These are phyloP conservation scores for Penicillium tannophilum DNA, from an alignment of 495 filamentous ascomycete species.

Conservation along the genomic window DNA sequence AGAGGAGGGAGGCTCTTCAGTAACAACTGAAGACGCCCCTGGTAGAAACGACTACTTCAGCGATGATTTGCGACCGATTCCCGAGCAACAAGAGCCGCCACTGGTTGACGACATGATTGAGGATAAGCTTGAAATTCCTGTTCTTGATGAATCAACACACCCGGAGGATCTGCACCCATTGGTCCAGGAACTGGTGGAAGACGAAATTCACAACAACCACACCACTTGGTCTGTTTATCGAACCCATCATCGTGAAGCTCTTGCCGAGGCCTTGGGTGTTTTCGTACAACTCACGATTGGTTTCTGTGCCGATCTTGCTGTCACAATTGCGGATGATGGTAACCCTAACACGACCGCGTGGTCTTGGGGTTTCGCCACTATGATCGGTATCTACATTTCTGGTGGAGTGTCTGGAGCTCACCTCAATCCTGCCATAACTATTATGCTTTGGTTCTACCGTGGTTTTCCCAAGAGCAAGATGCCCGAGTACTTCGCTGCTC, in stretches of 20 bases:
- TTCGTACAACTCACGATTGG: conserved; percentile 47
- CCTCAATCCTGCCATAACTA: conserved; percentile 53
- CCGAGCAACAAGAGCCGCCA: conserved; percentile 20
- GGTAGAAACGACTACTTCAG: conserved; percentile 17
- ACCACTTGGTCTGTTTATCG: conserved; percentile 57
- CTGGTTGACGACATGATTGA: conserved; percentile 11
- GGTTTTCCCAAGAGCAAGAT: conserved; percentile 51
- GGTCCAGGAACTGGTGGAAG: conserved; percentile 42
- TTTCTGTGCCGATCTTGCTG: conserved; percentile 51
- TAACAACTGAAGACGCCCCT: conserved; percentile 15
- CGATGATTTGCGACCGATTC: conserved; percentile 25
- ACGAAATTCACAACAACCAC: conserved; percentile 51
- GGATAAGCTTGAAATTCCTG: conserved; percentile 19
- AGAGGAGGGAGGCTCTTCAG: conserved; percentile 24
- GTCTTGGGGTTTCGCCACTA: conserved; percentile 59
- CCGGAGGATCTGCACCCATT: conserved; percentile 47
- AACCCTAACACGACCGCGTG: conserved; percentile 53
- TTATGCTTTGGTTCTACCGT: conserved; percentile 53
- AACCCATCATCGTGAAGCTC: conserved; percentile 49
- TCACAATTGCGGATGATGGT: conserved; percentile 43
- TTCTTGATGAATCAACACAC: conserved; percentile 26
- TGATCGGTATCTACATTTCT: conserved; percentile 60
- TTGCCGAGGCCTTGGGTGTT: conserved; percentile 55
- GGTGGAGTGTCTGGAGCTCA: conserved; percentile 60
- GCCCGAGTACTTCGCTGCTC: conserved; percentile 51